phyloP scores from a whole-genome alignment of 345 rosid genomes.

The Anacardium occidentale region DNA sequence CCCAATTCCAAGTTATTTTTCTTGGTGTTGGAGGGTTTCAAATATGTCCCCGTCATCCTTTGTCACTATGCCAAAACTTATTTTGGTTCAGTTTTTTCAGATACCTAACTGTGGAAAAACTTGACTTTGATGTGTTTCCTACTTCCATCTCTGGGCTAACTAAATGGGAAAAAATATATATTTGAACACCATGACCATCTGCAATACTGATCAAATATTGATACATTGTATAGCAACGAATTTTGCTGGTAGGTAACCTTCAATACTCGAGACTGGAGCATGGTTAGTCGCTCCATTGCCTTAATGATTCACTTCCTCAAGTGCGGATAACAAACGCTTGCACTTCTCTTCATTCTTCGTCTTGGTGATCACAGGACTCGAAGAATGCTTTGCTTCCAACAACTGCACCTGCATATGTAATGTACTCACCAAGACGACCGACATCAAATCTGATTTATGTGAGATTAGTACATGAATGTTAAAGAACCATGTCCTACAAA shows the following conservation, averaged over 20 bases:
- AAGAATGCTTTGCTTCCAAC: slow-evolving; percentile 33
- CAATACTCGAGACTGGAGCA: slow-evolving; percentile 36
- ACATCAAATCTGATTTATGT: background rate
- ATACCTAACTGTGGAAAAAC: background rate
- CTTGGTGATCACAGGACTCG: background rate
- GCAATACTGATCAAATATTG: too few species aligned
- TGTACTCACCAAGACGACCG: background rate
- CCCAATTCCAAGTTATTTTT: too few species aligned
- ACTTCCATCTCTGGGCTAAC: slow-evolving; percentile 23
- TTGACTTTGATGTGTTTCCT: slow-evolving; percentile 19
- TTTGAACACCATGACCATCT: too few species aligned
- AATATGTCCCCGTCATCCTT: too few species aligned
- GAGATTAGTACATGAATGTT: too few species aligned
- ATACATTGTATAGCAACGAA: too few species aligned
- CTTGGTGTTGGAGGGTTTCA: too few species aligned
- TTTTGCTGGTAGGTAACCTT: slow-evolving; percentile 21
- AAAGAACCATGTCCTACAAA: slow-evolving; percentile 24
- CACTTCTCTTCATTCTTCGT: slow-evolving; percentile 17
- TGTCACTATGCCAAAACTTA: background rate
- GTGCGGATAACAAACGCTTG: slow-evolving; percentile 32
- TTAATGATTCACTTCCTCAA: slow-evolving; percentile 39
- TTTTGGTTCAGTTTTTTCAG: background rate
- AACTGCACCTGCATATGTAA: slow-evolving; percentile 32
- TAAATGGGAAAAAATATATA: background rate
- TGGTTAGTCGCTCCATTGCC: slow-evolving; percentile 37